These are phyloP conservation scores for Persicaria tinctoria DNA, from an alignment of 148 eudicot species.

Conservation along the genomic window DNA sequence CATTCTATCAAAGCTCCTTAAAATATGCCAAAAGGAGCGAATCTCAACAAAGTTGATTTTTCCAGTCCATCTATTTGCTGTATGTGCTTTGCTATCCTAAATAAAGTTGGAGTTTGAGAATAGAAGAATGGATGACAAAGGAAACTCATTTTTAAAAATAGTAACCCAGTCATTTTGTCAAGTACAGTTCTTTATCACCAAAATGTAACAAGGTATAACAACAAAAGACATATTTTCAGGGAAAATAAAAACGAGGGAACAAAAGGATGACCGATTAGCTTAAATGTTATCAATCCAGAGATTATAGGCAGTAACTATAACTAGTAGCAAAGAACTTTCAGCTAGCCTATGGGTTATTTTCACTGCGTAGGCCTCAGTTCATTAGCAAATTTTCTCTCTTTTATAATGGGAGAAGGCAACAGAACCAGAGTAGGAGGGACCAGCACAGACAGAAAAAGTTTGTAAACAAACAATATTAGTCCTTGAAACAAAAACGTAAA, in stretches of 20 bases:
- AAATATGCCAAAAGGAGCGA: slow-evolving; percentile 61
- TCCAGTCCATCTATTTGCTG: slow-evolving; percentile 43
- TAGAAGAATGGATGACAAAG: not conserved
- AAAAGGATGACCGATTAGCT: not conserved
- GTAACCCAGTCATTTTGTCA: not conserved
- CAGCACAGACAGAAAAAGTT: not conserved
- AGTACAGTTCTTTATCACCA: not conserved
- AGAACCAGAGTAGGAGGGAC: not conserved
- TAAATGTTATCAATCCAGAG: too few relatives aligned
- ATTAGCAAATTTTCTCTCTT: not conserved
- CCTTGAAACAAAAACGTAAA: not conserved
- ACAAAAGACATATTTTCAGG: not conserved
- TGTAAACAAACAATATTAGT: not conserved
- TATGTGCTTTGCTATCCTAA: slow-evolving; percentile 33
- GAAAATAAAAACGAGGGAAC: not conserved
- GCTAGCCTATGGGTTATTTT: not conserved
- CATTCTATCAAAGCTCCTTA: slow-evolving; percentile 65
- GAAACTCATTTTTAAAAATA: not conserved
- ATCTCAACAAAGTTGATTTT: slow-evolving; percentile 61
- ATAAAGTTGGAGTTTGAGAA: not conserved
- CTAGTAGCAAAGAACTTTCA: not conserved
- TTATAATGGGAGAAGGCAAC: not conserved
- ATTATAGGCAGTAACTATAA: not conserved
- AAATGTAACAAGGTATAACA: not conserved
- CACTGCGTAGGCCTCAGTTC: not conserved